Conservation (phyloP, 306 rosid species). For the Canavalia ensiformis region DNA sequence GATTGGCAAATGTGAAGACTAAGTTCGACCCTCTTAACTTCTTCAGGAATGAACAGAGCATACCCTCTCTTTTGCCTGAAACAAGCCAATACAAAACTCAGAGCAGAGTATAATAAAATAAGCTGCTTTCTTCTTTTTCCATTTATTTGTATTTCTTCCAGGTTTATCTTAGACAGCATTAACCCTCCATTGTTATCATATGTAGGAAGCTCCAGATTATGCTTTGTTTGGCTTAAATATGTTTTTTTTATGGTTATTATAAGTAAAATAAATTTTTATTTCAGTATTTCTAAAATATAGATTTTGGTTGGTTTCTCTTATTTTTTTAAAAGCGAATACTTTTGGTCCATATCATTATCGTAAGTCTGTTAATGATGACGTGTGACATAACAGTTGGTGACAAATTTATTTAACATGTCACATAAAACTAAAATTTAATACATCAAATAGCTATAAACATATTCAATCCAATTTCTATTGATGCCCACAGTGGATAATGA, state of each 20-base stretch:
- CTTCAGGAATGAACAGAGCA: conserved; percentile 48
- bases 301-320: too few relatives aligned
- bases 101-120: background rate
- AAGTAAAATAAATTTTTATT: background rate
- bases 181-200: background rate
- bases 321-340: too few relatives aligned
- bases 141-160: too few relatives aligned
- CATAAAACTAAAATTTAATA: too few relatives aligned
- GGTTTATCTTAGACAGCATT: background rate
- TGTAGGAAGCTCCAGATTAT: background rate
- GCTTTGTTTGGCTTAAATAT: background rate
- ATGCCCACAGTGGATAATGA: background rate
- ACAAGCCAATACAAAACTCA: conserved; percentile 9
- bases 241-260: background rate
- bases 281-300: background rate
- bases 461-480: background rate
- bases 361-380: too few relatives aligned
- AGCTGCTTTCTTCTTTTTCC: background rate
- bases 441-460: too few relatives aligned
- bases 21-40: conserved; percentile 48
- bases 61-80: conserved; percentile 40
- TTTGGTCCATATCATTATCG: background rate
- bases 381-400: too few relatives aligned
- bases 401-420: too few relatives aligned
- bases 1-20: conserved; percentile 45